Percentiles rank a stretch among this genome's conserved stretches.
These are phyloP conservation scores for Zanthoxylum bungeanum DNA, from an alignment of 345 rosid species.

Conservation along the genomic window DNA sequence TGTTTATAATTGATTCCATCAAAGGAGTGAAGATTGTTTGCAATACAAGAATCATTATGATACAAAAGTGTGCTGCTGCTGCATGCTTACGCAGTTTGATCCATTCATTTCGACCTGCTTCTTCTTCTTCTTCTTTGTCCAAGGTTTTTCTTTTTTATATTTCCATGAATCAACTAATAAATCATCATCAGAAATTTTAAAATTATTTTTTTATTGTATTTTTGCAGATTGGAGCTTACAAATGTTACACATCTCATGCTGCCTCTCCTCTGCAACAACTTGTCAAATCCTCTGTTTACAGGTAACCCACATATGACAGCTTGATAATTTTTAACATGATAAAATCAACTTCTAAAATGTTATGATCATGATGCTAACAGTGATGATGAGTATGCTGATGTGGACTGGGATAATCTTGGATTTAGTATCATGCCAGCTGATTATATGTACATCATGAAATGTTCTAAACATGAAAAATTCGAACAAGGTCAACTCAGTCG, in stretches of 20 bases:
- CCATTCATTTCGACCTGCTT: conserved; percentile 14
- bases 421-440: conserved; percentile 63
- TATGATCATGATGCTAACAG: conserved; percentile 14
- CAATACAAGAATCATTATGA: conserved; percentile 15
- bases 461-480: conserved; percentile 43
- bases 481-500: conserved; percentile 46
- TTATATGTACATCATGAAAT: conserved; percentile 70
- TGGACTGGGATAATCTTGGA: conserved; percentile 89
- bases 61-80: conserved; percentile 6
- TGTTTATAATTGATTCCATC: not conserved
- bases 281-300: conserved; percentile 14
- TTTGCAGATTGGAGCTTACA: conserved; percentile 29
- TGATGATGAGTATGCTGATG: conserved; percentile 58
- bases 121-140: conserved; percentile 14
- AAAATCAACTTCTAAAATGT: not conserved
- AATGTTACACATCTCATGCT: conserved; percentile 27
- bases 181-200: not conserved
- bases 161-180: not conserved
- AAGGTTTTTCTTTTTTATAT: conserved; percentile 15
- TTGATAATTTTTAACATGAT: not conserved
- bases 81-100: conserved; percentile 17
- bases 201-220: not conserved
- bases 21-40: not conserved
- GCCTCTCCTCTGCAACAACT: conserved; percentile 30
- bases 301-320: conserved; percentile 20